Evolutionary conservation across 805 yeast species (phyloP), one percentile per base, ranked within the genome.

Genomic region (Priceomyces melissophilus): DNA sequence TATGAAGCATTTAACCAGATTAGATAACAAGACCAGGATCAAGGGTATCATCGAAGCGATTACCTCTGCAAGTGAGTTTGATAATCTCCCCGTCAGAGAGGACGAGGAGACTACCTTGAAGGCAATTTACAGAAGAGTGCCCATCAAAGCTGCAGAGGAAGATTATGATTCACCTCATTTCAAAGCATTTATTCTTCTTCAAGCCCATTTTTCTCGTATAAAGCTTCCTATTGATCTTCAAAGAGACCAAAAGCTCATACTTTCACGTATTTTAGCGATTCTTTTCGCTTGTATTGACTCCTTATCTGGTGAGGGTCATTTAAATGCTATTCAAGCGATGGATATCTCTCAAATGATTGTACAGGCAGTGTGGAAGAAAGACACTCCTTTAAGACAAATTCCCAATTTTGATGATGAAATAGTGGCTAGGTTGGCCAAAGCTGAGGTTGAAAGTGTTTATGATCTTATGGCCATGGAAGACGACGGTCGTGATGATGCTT

Each of bases 331-430:
- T 48, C 73, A 76, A 34, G 91, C 87, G 0, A 86, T 93, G 86
- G 97, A 93, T 56, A 57, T 89, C 38, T 75, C 85, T 1, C 99
- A 93, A 57, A 86, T 88, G 95, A 63, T 87, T 5, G 78, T 84
- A 1, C 98, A 91, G 58, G 95, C 85, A 1, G 67, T 86, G 17
- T 88, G 96, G 95, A 86, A 80, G 48, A 70, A 79, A 6, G 96
- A 86, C 41, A 77, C 78, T 37, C 83, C 93, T 2, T 71, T 91
- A 53, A 78, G 76, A 51, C 99, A 91, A 61, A 69, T 91, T 28
- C 99, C 99, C 2, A 75, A 67, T 50, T 78, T 89, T 39, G 56
- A 52, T 32, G 67, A 68, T 34, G 72, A 61, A 1, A 71, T 81
- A 10, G 57, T 87, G 30, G 61, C 64, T 14, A 69, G 84, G 36